A percentile compares a stretch with the other conserved stretches of the same genome.
Evolutionary conservation across 2,329 filamentous ascomycete species (phyloP).

Genomic region (Clonostachys byssicola): DNA sequence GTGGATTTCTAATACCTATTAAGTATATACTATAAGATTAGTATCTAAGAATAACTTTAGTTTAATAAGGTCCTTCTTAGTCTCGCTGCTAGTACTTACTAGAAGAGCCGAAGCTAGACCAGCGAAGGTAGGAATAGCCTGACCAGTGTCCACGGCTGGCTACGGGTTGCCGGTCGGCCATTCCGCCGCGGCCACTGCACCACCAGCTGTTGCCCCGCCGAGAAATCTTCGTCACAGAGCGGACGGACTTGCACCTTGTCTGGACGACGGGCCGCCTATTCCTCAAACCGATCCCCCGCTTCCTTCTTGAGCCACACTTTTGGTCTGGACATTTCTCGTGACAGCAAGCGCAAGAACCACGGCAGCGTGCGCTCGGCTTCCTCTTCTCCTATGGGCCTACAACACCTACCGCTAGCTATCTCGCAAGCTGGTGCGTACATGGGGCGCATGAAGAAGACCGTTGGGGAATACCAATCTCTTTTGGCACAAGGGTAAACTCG

Average conservation of each 20-base stretch:
- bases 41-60: no score
- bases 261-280: constrained; percentile 12
- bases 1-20: no score
- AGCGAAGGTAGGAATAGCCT: no score
- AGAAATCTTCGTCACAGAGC: constrained; percentile 12
- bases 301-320: constrained; percentile 13
- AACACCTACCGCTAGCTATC: no score
- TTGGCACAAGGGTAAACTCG: no score
- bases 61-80: no score
- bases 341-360: not conserved
- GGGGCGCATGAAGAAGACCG: no score
- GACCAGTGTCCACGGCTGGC: constrained; percentile 4
- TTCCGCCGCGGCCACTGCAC: constrained; percentile 13
- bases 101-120: no score
- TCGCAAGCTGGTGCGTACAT: no score
- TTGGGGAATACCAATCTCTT: no score
- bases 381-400: constrained; percentile 28
- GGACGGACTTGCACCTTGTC: constrained; percentile 14
- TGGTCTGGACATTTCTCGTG: constrained; percentile 2
- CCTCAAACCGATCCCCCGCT: constrained; percentile 18
- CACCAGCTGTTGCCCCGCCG: constrained; percentile 12
- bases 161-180: constrained; percentile 16
- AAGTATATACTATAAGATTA: no score
- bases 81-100: no score
- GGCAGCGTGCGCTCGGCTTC: constrained; percentile 15